phyloP scores from a whole-genome alignment of 2,329 filamentous ascomycete species.

The Fusarium citri region DNA sequence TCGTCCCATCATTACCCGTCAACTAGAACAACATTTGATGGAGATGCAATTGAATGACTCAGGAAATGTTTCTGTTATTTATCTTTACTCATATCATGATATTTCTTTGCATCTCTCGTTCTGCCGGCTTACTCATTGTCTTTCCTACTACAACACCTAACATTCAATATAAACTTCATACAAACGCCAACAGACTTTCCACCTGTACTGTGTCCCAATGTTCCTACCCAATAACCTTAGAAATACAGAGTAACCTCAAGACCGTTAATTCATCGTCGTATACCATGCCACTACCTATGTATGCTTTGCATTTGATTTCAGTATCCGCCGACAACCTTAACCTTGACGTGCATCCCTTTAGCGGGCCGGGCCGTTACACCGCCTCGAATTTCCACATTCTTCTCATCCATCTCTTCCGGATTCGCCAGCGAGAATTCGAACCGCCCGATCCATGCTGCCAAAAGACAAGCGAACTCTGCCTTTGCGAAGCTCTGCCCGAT shows the following conservation, averaged over 20 bases:
- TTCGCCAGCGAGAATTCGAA: constrained; percentile 73
- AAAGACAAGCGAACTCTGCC: constrained; percentile 84
- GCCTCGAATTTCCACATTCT: constrained; percentile 73
- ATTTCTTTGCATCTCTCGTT: neutral
- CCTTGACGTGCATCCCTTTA: constrained; percentile 76
- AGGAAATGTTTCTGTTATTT: neutral
- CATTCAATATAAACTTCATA: neutral
- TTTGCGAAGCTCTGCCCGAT: constrained; percentile 86
- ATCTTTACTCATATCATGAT: neutral
- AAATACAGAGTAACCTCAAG: neutral
- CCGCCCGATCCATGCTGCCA: constrained; percentile 80
- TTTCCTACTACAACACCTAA: neutral
- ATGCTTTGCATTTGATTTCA: constrained; percentile 29
- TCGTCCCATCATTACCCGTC: constrained; percentile 1
- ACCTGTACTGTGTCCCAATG: neutral
- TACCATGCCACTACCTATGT: neutral
- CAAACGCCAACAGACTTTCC: neutral
- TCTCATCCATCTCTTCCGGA: constrained; percentile 72
- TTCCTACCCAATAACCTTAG: neutral
- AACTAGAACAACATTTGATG: neutral
- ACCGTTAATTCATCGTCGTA: neutral
- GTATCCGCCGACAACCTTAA: constrained; percentile 75
- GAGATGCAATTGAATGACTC: neutral
- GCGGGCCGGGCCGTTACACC: constrained; percentile 79
- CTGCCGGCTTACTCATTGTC: neutral